Base-by-base conservation (phyloP, 306 rosid species). In the Acacia melanoxylon region DNA sequence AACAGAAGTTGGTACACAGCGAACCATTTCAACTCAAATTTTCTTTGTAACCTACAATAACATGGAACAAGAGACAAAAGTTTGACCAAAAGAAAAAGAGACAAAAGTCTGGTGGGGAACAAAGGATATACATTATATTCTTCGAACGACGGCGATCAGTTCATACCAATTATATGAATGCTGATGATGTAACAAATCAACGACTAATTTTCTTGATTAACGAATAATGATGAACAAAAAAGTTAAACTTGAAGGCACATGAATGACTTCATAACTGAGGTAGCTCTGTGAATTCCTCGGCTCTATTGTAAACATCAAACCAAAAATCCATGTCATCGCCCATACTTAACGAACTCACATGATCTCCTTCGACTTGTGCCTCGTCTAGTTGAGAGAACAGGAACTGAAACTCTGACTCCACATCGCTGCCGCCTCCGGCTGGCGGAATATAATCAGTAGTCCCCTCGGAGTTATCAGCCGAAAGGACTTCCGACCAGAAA, bases 401-500 rank as follows among this genome's bases (percentile, higher is more conserved):
- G 66, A 27, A 42, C 65, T 80, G 80, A 81, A 82, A 42, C 35
- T 25, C 24, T 19, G 17, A 44, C 8, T 67, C 29, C 59, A 19
- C 76, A 41, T 2, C 76, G 40, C 10, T 82, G 45, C 59, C 67
- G 2, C 67, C 35, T 2, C 80, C 68, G 3, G 76, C 37, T 4
- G 80, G 72, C 69, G 82, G 77, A 75, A 68, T 42, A 63, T 58
- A 58, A 58, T 56, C 75, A 0, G 70, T 42, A 56, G 45, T 72
- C 24, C 45, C 81, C 8, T 3, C 66, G 6, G 87, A 82, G 45
- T 80, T 81, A 52, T 83, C 88, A 13, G 87, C 72, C 0, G 90
- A 86, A 75, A 93, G 73, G 1, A 90, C 93, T 80, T 91, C 95
- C 5, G 86, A 81, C 98, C 98, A 91, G 27, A 95, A 93, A 41